phyloP scores from a whole-genome alignment of 2,329 filamentous ascomycete species.

The Pseudocercospora fuligena region DNA sequence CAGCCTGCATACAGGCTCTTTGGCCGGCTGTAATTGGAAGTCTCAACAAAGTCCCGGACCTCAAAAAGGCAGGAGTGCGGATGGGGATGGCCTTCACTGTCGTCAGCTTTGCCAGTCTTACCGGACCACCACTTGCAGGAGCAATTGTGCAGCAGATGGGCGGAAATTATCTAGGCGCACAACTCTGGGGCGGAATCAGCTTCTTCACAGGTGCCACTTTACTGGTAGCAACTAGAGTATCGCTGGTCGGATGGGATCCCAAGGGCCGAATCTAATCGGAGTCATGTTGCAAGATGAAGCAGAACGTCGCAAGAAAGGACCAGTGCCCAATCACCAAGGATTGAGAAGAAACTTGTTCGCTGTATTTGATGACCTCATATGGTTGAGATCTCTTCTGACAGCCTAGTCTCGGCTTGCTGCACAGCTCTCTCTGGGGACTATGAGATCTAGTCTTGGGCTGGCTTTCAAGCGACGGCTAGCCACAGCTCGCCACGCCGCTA shows the following conservation, averaged over 20 bases:
- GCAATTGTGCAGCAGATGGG: constrained; percentile 48
- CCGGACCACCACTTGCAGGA: constrained; percentile 54
- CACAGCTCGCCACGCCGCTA: too few species aligned
- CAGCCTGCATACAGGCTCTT: constrained; percentile 51
- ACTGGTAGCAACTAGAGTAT: constrained; percentile 36
- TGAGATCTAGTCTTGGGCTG: too few species aligned
- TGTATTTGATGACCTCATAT: too few species aligned
- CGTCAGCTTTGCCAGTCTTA: constrained; percentile 51
- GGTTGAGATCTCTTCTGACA: too few species aligned
- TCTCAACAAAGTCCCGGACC: constrained; percentile 48
- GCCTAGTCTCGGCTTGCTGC: too few species aligned
- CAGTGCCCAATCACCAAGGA: too few species aligned
- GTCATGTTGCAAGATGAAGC: too few species aligned
- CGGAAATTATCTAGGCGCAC: constrained; percentile 51
- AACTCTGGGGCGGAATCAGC: constrained; percentile 49
- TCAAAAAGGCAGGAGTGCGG: constrained; percentile 52
- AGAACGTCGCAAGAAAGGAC: too few species aligned
- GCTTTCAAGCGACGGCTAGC: too few species aligned
- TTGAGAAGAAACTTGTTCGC: too few species aligned
- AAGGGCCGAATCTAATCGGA: constrained; percentile 29
- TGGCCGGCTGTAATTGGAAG: constrained; percentile 51
- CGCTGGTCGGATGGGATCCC: constrained; percentile 37
- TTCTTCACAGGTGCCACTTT: constrained; percentile 36
- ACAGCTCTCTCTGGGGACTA: too few species aligned
- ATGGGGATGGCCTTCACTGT: constrained; percentile 56